Evolutionary conservation across 768 basidiomycete genomes (phyloP).

Genomic region (Agrocybe praecox): DNA sequence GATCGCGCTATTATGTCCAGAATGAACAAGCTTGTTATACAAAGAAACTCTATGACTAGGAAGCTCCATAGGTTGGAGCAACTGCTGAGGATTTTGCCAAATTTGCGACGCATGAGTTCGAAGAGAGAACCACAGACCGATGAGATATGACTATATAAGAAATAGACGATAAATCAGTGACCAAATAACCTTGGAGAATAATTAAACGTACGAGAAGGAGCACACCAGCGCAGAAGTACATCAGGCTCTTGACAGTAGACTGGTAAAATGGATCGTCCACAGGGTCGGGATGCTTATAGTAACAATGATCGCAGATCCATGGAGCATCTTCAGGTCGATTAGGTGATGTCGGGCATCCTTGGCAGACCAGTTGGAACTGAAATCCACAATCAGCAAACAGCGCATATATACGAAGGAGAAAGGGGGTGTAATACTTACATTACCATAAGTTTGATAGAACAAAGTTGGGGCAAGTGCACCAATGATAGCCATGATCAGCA

Average conservation of each 20-base stretch:
- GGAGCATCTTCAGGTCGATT: constrained; percentile 42
- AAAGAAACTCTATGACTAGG: constrained; percentile 59
- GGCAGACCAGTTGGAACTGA: constrained; percentile 88
- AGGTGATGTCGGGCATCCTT: constrained; percentile 66
- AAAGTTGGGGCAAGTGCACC: constrained; percentile 93
- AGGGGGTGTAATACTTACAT: constrained; percentile 54
- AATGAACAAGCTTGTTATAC: constrained; percentile 60
- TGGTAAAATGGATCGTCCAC: constrained; percentile 96
- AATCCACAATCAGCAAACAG: constrained; percentile 14
- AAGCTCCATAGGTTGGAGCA: constrained; percentile 69
- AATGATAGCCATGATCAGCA: constrained; percentile 99
- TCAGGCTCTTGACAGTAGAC: constrained; percentile 89
- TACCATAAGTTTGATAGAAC: constrained; percentile 98
- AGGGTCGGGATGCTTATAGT: constrained; percentile 93
- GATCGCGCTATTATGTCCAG: constrained; percentile 21
- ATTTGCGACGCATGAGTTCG: constrained; percentile 98
- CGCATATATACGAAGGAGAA: background rate
- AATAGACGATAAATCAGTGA: constrained; percentile 5
- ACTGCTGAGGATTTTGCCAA: constrained; percentile 95
- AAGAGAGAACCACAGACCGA: constrained; percentile 98
- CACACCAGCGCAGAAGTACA: constrained; percentile 94
- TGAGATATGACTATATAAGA: constrained; percentile 79
- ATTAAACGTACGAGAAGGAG: constrained; percentile 76
- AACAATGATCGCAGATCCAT: constrained; percentile 92
- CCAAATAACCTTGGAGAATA: background rate